phyloP scores from a whole-genome alignment of 257 asterid species.

The Solanum corneliomulleri region DNA sequence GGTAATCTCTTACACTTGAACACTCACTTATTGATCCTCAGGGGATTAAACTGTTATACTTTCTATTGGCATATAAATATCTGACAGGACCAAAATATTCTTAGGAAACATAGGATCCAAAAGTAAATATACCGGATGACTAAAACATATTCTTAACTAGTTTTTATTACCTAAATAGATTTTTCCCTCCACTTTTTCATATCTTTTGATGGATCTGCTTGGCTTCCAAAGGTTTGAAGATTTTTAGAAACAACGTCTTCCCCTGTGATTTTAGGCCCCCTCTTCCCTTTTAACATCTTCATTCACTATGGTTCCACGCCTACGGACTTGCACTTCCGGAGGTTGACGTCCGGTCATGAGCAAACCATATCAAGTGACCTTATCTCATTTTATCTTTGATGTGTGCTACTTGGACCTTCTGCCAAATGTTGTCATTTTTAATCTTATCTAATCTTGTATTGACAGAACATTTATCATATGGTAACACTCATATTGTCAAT shows the following conservation, averaged over 20 bases:
- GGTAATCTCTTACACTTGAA: constrained; percentile 23
- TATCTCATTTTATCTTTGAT: neutral
- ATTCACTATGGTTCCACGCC: neutral
- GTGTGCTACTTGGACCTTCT: neutral
- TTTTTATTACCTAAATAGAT: neutral
- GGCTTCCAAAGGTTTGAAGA: neutral
- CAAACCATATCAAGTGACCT: neutral
- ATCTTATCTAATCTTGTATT: neutral
- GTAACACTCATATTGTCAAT: neutral
- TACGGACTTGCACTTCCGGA: neutral
- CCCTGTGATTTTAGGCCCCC: neutral
- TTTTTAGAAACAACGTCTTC: neutral
- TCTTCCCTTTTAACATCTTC: neutral
- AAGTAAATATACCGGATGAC: neutral
- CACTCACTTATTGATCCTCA: neutral
- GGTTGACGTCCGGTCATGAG: neutral
- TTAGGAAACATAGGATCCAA: neutral
- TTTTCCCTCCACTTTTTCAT: neutral
- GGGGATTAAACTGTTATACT: neutral
- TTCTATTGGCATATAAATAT: neutral
- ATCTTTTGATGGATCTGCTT: neutral
- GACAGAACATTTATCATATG: neutral
- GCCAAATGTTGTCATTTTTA: neutral
- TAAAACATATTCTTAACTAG: neutral
- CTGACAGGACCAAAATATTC: neutral